These are phyloP conservation scores for Fusarium sp. DNA, from an alignment of 2,329 filamentous ascomycete species.

Conservation along the genomic window DNA sequence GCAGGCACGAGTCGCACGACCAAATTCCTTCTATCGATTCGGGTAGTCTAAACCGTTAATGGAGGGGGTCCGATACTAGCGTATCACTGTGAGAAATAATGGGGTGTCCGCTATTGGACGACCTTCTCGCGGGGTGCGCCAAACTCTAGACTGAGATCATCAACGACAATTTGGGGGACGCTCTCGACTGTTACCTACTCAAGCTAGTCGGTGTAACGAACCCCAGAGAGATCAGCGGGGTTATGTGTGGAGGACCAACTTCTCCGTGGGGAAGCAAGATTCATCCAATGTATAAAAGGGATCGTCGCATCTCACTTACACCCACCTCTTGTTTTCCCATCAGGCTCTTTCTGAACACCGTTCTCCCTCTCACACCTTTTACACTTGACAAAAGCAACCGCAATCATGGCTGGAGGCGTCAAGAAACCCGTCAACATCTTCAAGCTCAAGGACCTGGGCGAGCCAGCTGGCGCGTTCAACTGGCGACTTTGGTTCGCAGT, in stretches of 20 bases:
- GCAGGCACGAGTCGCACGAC: too few species aligned
- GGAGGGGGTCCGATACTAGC: conserved; percentile 6
- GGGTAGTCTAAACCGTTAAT: neutral
- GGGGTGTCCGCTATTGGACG: conserved; percentile 39
- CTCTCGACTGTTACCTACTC: neutral
- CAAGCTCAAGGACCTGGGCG: conserved; percentile 71
- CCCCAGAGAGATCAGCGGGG: conserved; percentile 18
- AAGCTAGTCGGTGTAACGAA: conserved; percentile 29
- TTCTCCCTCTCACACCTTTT: too few species aligned
- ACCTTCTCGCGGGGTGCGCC: neutral
- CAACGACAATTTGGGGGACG: neutral
- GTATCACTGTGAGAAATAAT: conserved; percentile 10
- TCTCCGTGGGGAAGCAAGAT: conserved; percentile 21
- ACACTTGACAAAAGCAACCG: neutral
- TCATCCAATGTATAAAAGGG: conserved; percentile 14
- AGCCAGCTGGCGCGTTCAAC: conserved; percentile 79
- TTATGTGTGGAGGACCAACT: neutral
- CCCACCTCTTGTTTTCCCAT: neutral
- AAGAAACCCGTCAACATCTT: conserved; percentile 74
- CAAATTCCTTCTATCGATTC: too few species aligned
- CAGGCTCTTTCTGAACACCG: neutral
- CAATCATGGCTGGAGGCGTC: conserved; percentile 62
- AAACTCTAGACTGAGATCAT: neutral
- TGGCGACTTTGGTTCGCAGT: conserved; percentile 85
- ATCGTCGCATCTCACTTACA: neutral